Conservation (phyloP, 768 basidiomycete species). For the Tephrocybe sp. region DNA sequence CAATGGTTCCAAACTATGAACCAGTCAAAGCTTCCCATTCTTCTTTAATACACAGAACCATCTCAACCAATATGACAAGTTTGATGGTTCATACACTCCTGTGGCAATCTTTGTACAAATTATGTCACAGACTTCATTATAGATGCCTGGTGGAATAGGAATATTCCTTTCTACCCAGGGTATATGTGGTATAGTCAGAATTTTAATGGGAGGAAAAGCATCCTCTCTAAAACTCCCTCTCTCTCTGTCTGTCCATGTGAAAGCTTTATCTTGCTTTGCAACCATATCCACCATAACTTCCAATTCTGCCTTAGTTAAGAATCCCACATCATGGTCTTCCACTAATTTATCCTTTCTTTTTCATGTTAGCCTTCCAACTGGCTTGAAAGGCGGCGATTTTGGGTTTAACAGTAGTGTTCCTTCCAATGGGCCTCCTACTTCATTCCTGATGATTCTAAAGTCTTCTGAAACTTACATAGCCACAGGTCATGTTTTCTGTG, state of each 20-base stretch:
- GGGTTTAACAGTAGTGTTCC: not conserved
- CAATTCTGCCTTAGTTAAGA: not conserved
- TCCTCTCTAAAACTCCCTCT: not conserved
- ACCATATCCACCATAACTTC: not conserved
- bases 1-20: slow-evolving; percentile 36
- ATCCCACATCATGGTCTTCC: not conserved
- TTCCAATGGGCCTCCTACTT: not conserved
- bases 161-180: slow-evolving; percentile 4
- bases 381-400: not conserved
- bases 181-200: not conserved
- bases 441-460: not conserved
- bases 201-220: not conserved
- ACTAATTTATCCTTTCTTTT: not conserved
- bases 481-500: not conserved
- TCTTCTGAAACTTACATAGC: not conserved
- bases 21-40: slow-evolving; percentile 26
- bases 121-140: not conserved
- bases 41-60: slow-evolving; percentile 22
- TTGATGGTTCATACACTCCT: not conserved
- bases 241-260: not conserved
- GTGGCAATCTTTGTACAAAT: not conserved
- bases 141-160: not conserved
- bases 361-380: not conserved
- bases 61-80: not conserved
- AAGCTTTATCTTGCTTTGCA: not conserved